phyloP scores from a whole-genome alignment of 306 rosid genomes.

The Carpinus viminea region DNA sequence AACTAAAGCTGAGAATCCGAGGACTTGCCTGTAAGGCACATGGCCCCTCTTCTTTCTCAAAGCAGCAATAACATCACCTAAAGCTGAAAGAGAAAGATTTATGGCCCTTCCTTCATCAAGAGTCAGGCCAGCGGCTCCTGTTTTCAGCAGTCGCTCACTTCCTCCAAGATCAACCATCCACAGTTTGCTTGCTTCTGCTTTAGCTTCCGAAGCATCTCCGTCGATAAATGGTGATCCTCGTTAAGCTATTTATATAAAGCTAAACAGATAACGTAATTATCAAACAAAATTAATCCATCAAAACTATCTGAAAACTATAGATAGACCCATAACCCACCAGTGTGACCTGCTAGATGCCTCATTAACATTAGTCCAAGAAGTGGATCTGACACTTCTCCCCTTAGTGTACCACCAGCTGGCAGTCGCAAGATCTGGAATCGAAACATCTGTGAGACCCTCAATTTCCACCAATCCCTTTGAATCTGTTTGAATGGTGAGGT shows the following conservation, averaged over 20 bases:
- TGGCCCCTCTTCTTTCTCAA: constrained; percentile 80
- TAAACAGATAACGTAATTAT: constrained; percentile 84
- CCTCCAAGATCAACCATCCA: constrained; percentile 99
- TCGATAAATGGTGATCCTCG: constrained; percentile 78
- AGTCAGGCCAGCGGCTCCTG: constrained; percentile 89
- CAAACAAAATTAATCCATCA: constrained; percentile 67
- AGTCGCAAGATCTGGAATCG: constrained; percentile 62
- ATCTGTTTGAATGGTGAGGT: constrained; percentile 94
- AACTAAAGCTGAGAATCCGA: constrained; percentile 26
- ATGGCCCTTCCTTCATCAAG: constrained; percentile 96
- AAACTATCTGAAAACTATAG: constrained; percentile 36
- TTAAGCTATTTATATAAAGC: constrained; percentile 98
- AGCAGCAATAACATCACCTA: constrained; percentile 94
- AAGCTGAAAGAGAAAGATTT: constrained; percentile 95
- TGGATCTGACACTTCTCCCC: constrained; percentile 79
- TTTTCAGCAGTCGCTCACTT: constrained; percentile 85
- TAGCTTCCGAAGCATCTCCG: constrained; percentile 54
- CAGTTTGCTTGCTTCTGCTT: constrained; percentile 68
- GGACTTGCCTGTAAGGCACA: constrained; percentile 89
- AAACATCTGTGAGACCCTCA: constrained; percentile 90
- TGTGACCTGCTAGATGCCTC: constrained; percentile 98
- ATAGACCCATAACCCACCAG: constrained; percentile 73
- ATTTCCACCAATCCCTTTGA: constrained; percentile 78
- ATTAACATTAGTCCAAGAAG: constrained; percentile 93
- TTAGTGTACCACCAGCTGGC: constrained; percentile 88